Evolutionary conservation across 257 asterid species (phyloP).

Genomic region (Solanum medicagineum): DNA sequence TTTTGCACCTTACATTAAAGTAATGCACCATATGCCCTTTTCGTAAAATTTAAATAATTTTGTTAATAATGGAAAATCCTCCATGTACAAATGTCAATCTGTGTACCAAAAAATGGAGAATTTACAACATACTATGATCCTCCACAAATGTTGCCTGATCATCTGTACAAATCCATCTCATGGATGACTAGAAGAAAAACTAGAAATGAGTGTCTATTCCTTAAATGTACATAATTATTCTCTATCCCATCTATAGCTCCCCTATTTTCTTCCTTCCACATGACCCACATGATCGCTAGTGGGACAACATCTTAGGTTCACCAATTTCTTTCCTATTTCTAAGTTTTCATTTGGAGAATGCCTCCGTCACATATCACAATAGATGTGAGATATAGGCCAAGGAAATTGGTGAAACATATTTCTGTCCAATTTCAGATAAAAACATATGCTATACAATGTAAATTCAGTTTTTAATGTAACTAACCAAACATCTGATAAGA

Average conservation of each 20-base stretch:
- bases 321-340: not conserved
- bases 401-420: not conserved
- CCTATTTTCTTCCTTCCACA: not conserved
- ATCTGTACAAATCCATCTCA: not conserved
- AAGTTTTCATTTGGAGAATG: not conserved
- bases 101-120: not conserved
- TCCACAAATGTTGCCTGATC: not conserved
- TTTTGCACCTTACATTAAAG: not conserved
- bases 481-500: not conserved
- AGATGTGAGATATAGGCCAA: not conserved
- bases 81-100: not conserved
- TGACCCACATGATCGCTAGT: not conserved
- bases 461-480: not conserved
- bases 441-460: not conserved
- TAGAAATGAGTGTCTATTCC: not conserved
- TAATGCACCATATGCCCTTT: not conserved
- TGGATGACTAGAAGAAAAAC: not conserved
- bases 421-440: not conserved
- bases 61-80: not conserved
- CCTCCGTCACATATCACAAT: not conserved
- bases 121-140: not conserved
- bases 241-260: not conserved
- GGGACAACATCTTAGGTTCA: not conserved
- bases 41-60: not conserved
- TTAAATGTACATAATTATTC: not conserved